Base-by-base conservation (phyloP, 2,329 filamentous ascomycete genomes). In the Colletotrichum eleusines region DNA sequence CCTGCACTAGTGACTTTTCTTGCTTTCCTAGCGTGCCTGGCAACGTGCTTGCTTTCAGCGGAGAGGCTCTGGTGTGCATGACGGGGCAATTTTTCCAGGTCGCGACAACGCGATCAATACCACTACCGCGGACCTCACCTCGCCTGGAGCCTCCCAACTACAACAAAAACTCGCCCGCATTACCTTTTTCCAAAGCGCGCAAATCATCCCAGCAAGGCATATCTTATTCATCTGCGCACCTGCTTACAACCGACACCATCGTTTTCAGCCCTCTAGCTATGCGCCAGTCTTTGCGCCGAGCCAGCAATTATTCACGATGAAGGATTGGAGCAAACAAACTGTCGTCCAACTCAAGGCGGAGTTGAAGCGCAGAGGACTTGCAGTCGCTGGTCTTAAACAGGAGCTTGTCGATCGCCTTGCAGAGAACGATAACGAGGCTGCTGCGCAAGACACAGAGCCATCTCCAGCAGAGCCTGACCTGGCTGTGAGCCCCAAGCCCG, bases 331-430 rank as follows among this genome's bases (percentile, higher is more conserved):
- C 72, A 86, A 83, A 80, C 86, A 91, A 76, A 95, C 93, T 81
- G 93, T 95, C 73, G 85, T 90, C 42, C 91, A 94, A 76, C 86
- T 95, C 69, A 92, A 91, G 80, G 88, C 89, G 28, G 92, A 94
- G 83, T 86, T 95, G 51, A 94, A 93, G 81, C 85, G 84, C 69
- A 88, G 92, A 73, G 90, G 90, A n/a, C 87, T 95, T 48, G 83
- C 89, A 7, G 87, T 90, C 72, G 88, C 88, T 31, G 93, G 93
- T 11, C 85, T 94, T 63, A 93, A 94, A 78, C 86, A 90, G 31
- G 92, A 92, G 71, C 87, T 94, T 57, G 85, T 95, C 66, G 87
- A 91, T 71, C 88, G 91, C 70, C 81, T 95, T 55, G 77, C 84
- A 57, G 82, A 81, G 59, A 81, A 81, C 42, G 82, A 84, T 40